Percentiles rank a stretch among this genome's conserved stretches.
Evolutionary conservation across 2,329 filamentous ascomycete genomes (phyloP).

Genomic region (Sporothrix variecibatus): DNA sequence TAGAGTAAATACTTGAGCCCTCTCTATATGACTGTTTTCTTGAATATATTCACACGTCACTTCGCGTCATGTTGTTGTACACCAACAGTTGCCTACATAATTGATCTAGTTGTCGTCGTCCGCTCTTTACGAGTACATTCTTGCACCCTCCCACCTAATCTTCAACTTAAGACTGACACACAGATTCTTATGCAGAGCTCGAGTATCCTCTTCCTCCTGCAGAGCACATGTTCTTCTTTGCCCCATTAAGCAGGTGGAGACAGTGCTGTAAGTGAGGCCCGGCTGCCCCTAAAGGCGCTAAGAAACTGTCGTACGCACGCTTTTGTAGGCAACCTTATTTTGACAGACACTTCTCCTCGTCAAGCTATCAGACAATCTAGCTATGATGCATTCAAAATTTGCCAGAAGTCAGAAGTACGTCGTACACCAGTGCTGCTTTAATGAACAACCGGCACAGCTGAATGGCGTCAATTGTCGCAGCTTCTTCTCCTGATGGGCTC

Average conservation of each 20-base stretch:
- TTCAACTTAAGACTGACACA: background rate
- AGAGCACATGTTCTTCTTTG: background rate
- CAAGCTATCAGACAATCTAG: background rate
- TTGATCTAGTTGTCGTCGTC: background rate
- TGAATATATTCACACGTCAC: background rate
- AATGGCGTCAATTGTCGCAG: background rate
- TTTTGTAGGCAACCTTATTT: constrained; percentile 8
- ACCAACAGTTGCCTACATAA: no score
- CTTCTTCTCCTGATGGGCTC: background rate
- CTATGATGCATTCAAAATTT: no score
- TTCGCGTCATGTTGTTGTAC: no score
- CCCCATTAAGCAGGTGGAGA: background rate
- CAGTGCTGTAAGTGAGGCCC: background rate
- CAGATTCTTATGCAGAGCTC: background rate
- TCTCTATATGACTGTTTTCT: background rate
- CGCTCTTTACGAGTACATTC: background rate
- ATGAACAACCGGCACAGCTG: background rate
- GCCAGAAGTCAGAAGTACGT: background rate
- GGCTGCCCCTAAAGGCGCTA: background rate
- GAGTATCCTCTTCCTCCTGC: background rate
- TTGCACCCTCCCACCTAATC: background rate
- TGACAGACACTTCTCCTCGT: background rate
- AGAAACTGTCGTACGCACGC: constrained; percentile 1
- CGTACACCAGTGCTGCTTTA: background rate
- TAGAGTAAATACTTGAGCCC: background rate